phyloP scores from a whole-genome alignment of 129 eudicot species.

The Rutidosis leptorrhynchoides region DNA sequence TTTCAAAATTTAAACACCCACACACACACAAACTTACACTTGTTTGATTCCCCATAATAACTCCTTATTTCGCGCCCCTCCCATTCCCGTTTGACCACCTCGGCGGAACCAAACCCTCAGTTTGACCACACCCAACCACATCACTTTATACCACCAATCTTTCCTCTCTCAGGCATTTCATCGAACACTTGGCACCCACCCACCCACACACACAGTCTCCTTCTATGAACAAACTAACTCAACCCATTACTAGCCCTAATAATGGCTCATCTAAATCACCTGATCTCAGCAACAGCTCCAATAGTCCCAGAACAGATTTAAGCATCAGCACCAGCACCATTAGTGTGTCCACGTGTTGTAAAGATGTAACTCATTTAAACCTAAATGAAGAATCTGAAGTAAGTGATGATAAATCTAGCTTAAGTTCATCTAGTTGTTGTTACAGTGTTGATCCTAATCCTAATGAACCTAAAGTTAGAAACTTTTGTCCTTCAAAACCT shows the following conservation, averaged over 20 bases:
- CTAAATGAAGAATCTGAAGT: constrained; percentile 29
- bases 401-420: constrained; percentile 63
- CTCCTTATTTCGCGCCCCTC: constrained; percentile 43
- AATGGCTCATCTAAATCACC: constrained; percentile 33
- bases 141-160: constrained; percentile 5
- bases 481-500: constrained; percentile 59
- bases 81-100: constrained; percentile 62
- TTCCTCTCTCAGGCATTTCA: constrained; percentile 43
- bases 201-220: background rate
- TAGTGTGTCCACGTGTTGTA: constrained; percentile 44
- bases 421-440: constrained; percentile 60
- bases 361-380: constrained; percentile 18
- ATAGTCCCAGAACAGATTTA: constrained; percentile 48
- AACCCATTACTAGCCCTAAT: constrained; percentile 4
- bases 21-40: background rate
- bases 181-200: constrained; percentile 37
- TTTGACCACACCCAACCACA: constrained; percentile 45
- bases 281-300: constrained; percentile 35
- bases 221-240: constrained; percentile 38
- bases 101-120: constrained; percentile 52
- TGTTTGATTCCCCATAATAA: constrained; percentile 47
- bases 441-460: constrained; percentile 42
- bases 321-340: constrained; percentile 48
- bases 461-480: constrained; percentile 46
- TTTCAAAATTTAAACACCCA: constrained; percentile 56